Percentiles rank a stretch among this genome's conserved stretches.
Conservation (phyloP, 2,329 filamentous ascomycete genomes). For the Cladosporium velox region DNA sequence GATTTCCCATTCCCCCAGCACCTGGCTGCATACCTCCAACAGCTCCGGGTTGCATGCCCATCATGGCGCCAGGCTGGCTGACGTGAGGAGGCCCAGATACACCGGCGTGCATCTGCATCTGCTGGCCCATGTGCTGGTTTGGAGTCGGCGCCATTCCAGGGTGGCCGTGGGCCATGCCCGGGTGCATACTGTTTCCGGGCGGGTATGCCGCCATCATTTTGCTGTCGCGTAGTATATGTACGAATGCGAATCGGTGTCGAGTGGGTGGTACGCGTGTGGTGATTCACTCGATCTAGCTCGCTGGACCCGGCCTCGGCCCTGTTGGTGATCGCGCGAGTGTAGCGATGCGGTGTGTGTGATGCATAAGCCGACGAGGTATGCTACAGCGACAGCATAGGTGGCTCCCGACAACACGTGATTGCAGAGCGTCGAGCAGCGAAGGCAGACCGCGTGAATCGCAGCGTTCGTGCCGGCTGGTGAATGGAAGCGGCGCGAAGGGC, state of each 20-base stretch:
- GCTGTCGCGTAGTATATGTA: conserved; percentile 3
- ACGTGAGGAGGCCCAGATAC: conserved; percentile 73
- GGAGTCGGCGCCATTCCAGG: conserved; percentile 67
- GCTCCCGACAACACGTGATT: conserved; percentile 6
- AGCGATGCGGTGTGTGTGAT: conserved; percentile 29
- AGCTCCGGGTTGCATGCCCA: conserved; percentile 72
- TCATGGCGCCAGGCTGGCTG: conserved; percentile 69
- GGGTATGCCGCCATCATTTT: conserved; percentile 68
- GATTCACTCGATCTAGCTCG: conserved; percentile 1
- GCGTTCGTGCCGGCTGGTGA: neutral
- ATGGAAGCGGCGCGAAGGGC: neutral
- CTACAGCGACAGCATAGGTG: conserved; percentile 16
- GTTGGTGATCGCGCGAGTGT: conserved; percentile 34
- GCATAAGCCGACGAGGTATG: conserved; percentile 30
- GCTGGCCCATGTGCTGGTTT: conserved; percentile 68
- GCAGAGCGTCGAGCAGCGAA: neutral
- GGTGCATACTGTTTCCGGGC: conserved; percentile 67
- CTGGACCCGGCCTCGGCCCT: conserved; percentile 29
- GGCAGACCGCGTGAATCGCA: neutral
- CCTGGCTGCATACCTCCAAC: conserved; percentile 80
- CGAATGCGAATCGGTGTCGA: neutral
- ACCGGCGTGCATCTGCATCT: conserved; percentile 69
- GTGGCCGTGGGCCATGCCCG: conserved; percentile 66
- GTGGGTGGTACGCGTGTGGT: neutral
- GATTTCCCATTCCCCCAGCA: conserved; percentile 43